Percentiles rank a stretch among this genome's conserved stretches.
Conservation (phyloP, 305 asterid species). For the Stenogyne calaminthoides region DNA sequence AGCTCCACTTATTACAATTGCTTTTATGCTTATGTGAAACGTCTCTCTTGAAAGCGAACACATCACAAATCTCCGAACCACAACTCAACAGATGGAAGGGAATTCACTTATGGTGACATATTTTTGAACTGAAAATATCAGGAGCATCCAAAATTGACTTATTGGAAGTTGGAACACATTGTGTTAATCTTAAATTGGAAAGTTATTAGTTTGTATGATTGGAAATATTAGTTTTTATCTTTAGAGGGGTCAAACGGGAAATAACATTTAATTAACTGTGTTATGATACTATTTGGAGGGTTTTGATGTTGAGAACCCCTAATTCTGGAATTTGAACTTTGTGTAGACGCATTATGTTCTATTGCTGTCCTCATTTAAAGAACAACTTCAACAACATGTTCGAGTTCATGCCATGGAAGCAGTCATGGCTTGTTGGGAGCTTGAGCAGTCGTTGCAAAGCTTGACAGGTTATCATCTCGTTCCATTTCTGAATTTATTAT, state of each 20-base stretch:
- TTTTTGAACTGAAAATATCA: not conserved
- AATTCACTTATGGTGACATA: not conserved
- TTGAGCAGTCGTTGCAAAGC: conserved; percentile 95
- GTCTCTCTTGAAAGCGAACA: not conserved
- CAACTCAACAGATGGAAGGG: conserved; percentile 4
- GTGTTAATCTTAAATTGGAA: not conserved
- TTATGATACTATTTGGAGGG: not conserved
- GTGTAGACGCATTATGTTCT: conserved; percentile 85
- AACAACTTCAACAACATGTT: conserved; percentile 95
- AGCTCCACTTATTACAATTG: conserved; percentile 26
- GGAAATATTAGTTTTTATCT: not conserved
- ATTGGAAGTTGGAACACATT: not conserved
- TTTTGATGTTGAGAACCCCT: not conserved
- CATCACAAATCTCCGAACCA: not conserved
- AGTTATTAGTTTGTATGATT: too few species aligned
- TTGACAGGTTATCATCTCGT: conserved; percentile 62
- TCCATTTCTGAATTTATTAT: conserved; percentile 8
- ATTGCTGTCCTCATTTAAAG: conserved; percentile 93
- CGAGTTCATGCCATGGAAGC: conserved; percentile 99
- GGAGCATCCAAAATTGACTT: not conserved
- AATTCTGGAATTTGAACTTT: conserved; percentile 11
- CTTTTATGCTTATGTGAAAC: conserved; percentile 33
- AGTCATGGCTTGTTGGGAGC: conserved; percentile 99
- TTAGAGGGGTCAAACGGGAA: not conserved
- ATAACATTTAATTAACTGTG: not conserved